Base-by-base conservation (phyloP, 768 basidiomycete genomes). In the Hortiboletus campestris region DNA sequence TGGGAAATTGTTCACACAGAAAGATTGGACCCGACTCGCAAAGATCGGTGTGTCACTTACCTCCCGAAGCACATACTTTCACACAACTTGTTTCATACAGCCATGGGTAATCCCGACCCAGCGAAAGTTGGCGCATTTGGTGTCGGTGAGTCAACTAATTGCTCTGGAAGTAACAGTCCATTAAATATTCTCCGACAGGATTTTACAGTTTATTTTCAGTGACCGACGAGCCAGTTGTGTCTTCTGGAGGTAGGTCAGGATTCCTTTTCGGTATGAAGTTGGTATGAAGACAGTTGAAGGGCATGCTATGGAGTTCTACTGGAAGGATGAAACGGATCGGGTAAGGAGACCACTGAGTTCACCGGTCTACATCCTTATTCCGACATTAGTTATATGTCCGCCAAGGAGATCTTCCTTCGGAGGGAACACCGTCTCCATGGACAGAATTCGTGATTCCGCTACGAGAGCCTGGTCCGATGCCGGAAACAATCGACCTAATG, bases 81-180 rank as follows among this genome's bases (percentile, higher is more conserved):
- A 2, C 4, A 16, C 5, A 25, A 41, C 29, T 14, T 48, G 16
- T 16, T 46, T 3, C n/a, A 5, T 56, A 57, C 61, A 85, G 95
- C 94, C 11, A 89, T 93, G 63, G 95, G 95, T 0, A 97, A 98
- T 67, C 94, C 94, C 0, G 90, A 94, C 61, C 91, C 95, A 69
- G 85, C 89, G 71, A 94, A 94, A 76, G 94, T 98, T 45, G 95
- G 96, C 14, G 93, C 94, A n/a, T 93, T 93, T 62, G 91, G 90
- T 53, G 89, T 91, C n/a, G 88, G 87, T 82, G 56, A 52, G 80
- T 54, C 4, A 10, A 10, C 12, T 31, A 14, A 43, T 19, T 25
- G 14, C 14, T 35, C 32, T 25, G 25, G 6, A 25, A 25, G 25
- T 25, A 25, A 25, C 25, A 25, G 25, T 25, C 25, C 4, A 25